Conservation (phyloP, 148 eudicot genomes). For the Camellia japonica region DNA sequence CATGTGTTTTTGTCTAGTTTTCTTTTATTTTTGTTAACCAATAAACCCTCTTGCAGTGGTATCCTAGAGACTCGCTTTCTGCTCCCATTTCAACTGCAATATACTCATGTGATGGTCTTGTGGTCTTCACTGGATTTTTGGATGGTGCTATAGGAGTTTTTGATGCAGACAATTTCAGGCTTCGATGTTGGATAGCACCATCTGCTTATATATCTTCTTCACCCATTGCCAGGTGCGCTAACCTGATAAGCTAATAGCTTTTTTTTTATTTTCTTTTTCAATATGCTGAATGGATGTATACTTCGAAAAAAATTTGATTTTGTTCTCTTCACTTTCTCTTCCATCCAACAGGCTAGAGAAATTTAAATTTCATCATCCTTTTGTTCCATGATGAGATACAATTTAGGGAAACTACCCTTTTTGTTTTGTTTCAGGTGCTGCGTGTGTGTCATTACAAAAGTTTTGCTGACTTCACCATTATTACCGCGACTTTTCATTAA, state of each 20-base stretch:
- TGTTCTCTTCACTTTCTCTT: not conserved
- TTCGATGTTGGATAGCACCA: conserved; percentile 51
- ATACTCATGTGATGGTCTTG: conserved; percentile 52
- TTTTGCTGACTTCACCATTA: no score
- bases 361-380: not conserved
- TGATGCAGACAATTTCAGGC: conserved; percentile 52
- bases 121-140: conserved; percentile 46
- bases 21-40: not conserved
- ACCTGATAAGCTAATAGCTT: not conserved
- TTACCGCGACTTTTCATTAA: no score
- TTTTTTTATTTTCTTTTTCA: not conserved
- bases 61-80: conserved; percentile 50
- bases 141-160: conserved; percentile 62
- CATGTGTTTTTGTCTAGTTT: not conserved
- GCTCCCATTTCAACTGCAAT: conserved; percentile 53
- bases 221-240: conserved; percentile 41
- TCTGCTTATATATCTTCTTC: conserved; percentile 44
- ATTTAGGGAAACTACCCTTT: no score
- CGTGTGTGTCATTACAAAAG: no score
- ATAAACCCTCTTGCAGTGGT: conserved; percentile 40
- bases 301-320: not conserved
- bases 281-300: not conserved
- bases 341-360: not conserved
- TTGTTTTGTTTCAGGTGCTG: no score
- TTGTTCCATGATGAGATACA: no score